Percentiles rank a stretch among this genome's conserved stretches.
Conservation (phyloP, 2,329 filamentous ascomycete species). For the Colletotrichum magnum region DNA sequence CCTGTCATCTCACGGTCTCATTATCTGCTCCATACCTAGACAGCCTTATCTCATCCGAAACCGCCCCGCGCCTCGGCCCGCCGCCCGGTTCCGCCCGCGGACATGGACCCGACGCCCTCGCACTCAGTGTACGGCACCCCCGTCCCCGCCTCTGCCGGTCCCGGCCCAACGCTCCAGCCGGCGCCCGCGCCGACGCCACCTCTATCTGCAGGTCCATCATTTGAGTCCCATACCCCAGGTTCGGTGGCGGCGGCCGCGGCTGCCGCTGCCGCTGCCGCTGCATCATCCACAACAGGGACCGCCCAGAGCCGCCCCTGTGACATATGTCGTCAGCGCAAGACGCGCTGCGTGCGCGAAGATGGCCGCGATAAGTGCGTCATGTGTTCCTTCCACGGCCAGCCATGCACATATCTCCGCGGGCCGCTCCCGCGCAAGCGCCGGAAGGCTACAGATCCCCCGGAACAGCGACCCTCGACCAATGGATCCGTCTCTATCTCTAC, state of each 20-base stretch:
- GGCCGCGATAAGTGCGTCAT: conserved; percentile 72
- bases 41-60: conserved; percentile 18
- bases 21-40: not conserved
- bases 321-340: conserved; percentile 76
- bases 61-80: conserved; percentile 14
- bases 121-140: conserved; percentile 28
- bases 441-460: conserved; percentile 44
- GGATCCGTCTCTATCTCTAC: conserved; percentile 26
- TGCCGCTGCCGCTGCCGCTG: not conserved
- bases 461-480: conserved; percentile 40
- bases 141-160: conserved; percentile 20
- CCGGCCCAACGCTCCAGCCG: conserved; percentile 20
- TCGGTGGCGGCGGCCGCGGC: conserved; percentile 6
- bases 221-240: not conserved
- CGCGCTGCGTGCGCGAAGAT: conserved; percentile 75
- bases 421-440: conserved; percentile 51
- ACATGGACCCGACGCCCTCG: conserved; percentile 36
- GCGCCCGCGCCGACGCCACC: conserved; percentile 16
- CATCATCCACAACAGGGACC: conserved; percentile 21
- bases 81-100: conserved; percentile 34
- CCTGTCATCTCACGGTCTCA: not conserved
- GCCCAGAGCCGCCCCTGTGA: conserved; percentile 66
- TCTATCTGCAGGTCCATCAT: no score
- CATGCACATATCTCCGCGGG: conserved; percentile 73
- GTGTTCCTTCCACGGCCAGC: conserved; percentile 76